These are phyloP conservation scores for Iberis pinnata DNA, from an alignment of 345 rosid genomes.

Conservation along the genomic window DNA sequence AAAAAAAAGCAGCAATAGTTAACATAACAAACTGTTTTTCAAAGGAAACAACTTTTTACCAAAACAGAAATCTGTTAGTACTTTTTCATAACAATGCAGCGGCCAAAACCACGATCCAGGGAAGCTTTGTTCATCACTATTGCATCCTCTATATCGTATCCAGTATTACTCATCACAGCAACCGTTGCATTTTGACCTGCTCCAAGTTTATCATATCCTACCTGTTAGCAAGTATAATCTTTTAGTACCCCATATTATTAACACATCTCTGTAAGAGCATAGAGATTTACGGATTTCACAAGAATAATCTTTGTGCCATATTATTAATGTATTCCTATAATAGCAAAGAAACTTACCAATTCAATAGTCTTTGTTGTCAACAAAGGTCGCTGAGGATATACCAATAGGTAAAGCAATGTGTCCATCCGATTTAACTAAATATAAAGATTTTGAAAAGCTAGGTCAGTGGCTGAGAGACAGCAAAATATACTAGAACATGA, in stretches of 20 bases:
- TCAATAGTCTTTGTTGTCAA: constrained; percentile 94
- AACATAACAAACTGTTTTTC: constrained; percentile 5
- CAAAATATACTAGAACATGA: background rate
- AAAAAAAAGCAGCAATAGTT: constrained; percentile 14
- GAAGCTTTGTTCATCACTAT: constrained; percentile 96
- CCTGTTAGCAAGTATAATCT: constrained; percentile 38
- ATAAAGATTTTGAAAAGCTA: constrained; percentile 2
- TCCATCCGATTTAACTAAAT: constrained; percentile 76
- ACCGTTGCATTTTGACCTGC: constrained; percentile 99
- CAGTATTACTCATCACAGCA: constrained; percentile 93
- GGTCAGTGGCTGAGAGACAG: constrained; percentile 4
- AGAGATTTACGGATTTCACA: constrained; percentile 65
- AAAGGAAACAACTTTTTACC: constrained; percentile 1
- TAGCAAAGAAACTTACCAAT: constrained; percentile 45
- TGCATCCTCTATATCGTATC: constrained; percentile 97
- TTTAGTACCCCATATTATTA: background rate
- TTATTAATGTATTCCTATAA: constrained; percentile 1
- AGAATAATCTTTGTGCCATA: background rate
- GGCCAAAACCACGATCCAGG: constrained; percentile 97
- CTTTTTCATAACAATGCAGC: constrained; percentile 93
- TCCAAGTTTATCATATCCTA: constrained; percentile 94
- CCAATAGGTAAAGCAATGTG: constrained; percentile 76
- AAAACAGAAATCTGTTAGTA: constrained; percentile 26
- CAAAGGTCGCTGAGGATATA: constrained; percentile 87
- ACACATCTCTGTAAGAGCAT: background rate